These are phyloP conservation scores for Craterostigma plantagineum DNA, from an alignment of 257 asterid genomes.

Conservation along the genomic window DNA sequence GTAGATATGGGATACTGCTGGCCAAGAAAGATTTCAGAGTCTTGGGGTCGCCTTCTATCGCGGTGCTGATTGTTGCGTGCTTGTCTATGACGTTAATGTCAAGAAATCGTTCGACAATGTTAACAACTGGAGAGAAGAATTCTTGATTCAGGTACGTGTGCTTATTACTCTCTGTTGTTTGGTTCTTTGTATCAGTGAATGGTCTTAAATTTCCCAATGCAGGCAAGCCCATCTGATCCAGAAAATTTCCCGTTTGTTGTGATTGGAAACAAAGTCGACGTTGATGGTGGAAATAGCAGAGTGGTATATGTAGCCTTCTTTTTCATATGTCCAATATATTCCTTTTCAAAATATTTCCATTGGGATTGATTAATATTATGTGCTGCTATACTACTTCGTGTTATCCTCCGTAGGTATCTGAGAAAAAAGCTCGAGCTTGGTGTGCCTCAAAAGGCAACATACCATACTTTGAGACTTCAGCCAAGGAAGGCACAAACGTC, in stretches of 20 bases:
- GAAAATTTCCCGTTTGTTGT: slow-evolving; percentile 97
- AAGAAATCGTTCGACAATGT: slow-evolving; percentile 89
- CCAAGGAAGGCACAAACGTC: slow-evolving; percentile 90
- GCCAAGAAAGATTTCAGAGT: slow-evolving; percentile 98
- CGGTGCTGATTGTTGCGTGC: slow-evolving; percentile 99
- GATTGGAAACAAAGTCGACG: slow-evolving; percentile 88
- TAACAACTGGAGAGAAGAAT: slow-evolving; percentile 95
- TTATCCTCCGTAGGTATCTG: slow-evolving; percentile 44
- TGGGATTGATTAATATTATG: slow-evolving; percentile 7
- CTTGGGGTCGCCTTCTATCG: slow-evolving; percentile 99
- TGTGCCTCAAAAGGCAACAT: slow-evolving; percentile 93
- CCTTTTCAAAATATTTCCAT: background rate
- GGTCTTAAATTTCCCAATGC: slow-evolving; percentile 18
- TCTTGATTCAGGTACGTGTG: slow-evolving; percentile 71
- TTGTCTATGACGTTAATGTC: slow-evolving; percentile 84
- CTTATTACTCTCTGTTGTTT: too few species aligned
- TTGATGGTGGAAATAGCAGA: slow-evolving; percentile 94
- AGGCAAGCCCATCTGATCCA: slow-evolving; percentile 97
- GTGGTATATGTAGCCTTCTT: slow-evolving; percentile 38
- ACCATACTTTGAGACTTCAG: slow-evolving; percentile 96
- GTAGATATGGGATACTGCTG: slow-evolving; percentile 99
- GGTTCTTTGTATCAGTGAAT: too few species aligned
- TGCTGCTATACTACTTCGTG: too few species aligned
- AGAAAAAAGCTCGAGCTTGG: slow-evolving; percentile 98
- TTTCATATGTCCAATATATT: background rate